Percentiles rank a stretch among this genome's conserved stretches.
Conservation (phyloP, 2,329 filamentous ascomycete species). For the Colletotrichum melonis region DNA sequence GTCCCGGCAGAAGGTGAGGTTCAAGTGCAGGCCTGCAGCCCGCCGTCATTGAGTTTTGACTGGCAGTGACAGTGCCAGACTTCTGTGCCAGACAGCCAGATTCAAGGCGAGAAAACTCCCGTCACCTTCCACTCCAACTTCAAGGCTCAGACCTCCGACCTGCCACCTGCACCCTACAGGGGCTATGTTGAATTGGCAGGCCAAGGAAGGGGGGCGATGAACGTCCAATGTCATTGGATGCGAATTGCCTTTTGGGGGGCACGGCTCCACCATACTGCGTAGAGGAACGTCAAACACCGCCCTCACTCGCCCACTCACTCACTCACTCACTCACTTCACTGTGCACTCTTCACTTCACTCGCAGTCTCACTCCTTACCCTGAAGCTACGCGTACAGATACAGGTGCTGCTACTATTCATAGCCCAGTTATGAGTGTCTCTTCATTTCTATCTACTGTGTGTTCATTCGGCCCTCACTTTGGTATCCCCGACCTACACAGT, state of each 20-base stretch:
- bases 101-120: not conserved
- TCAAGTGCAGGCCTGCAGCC: no score
- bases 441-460: not conserved
- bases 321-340: not conserved
- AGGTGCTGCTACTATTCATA: not conserved
- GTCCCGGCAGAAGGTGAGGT: not conserved
- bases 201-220: not conserved
- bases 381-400: not conserved
- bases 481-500: no score
- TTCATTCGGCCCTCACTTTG: not conserved
- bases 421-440: not conserved
- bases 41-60: conserved; percentile 1
- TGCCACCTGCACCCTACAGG: not conserved
- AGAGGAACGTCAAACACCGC: not conserved
- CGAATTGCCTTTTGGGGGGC: not conserved
- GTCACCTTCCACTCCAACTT: no score
- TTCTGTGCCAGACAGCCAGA: no score
- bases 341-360: no score
- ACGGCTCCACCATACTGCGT: not conserved
- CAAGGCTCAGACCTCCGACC: not conserved
- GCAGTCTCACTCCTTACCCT: not conserved
- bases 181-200: not conserved
- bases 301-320: not conserved
- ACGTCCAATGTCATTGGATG: not conserved
- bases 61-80: not conserved